Evolutionary conservation across 371 early-diverging fungal genomes (phyloP), one percentile per base, ranked within the genome.

Genomic region (Mortierella sp.): DNA sequence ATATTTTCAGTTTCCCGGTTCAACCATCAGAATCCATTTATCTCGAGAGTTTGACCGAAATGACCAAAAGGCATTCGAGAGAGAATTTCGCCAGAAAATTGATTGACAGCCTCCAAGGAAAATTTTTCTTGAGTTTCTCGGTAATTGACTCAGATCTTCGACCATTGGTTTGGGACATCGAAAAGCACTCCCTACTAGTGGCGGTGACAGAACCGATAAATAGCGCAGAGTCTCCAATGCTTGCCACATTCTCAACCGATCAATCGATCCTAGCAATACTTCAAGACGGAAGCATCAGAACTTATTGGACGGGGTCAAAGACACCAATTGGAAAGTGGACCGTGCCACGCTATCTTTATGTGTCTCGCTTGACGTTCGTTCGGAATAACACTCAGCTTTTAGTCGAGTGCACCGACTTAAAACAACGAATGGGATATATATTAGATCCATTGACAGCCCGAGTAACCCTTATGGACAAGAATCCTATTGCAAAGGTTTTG

Each of bases 261-360:
- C 60, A 52, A 22, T 65, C 60, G 28, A 71, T 65, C 41, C 5
- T 71, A 28, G 60, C 60, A 38, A 60, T 71, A 65, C 60, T 48
- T 48, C 66, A 65, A 32, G 65, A 48, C 16, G 53, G 53, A 0
- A 59, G 50, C 53, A 65, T 71, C 43, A 65, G 60, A 50, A 71
- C 65, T 1, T 65, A 71, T 60, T 71, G 65, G 72, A 71, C 72
- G 28, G 53, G 22, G 24, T 65, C 72, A 1, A 61, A 65, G 11
- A 60, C 72, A 40, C 32, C 59, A 36, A 47, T 65, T 59, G 68
- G 72, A 65, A 65, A 36, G 8, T 71, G 52, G 52, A 47, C 48
- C 50, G 21, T 65, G 11, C 60, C 43, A 15, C 19, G n/a, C 58
- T 19, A 43, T 24, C 63, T 16, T n/a, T 38, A 28, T 59, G 60